Percentiles rank a stretch among this genome's conserved stretches.
These are phyloP conservation scores for Danielia oregonensis DNA, from an alignment of 805 yeast species.

Conservation along the genomic window DNA sequence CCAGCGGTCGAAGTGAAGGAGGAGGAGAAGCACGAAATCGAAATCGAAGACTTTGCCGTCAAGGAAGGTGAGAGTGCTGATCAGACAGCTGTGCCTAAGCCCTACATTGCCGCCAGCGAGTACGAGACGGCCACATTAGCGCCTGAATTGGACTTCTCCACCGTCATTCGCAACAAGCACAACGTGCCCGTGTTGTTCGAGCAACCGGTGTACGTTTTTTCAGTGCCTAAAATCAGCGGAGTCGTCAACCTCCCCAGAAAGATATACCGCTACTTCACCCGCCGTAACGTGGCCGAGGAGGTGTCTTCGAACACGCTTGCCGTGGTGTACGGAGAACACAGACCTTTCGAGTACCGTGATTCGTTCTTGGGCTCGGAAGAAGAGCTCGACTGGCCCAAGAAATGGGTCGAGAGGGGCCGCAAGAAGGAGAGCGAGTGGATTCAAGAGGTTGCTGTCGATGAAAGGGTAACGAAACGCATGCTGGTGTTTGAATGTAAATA, in stretches of 20 bases:
- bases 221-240: slow-evolving; percentile 77
- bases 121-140: slow-evolving; percentile 56
- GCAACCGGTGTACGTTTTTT: slow-evolving; percentile 74
- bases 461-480: slow-evolving; percentile 54
- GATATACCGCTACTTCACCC: slow-evolving; percentile 72
- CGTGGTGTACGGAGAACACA: slow-evolving; percentile 46
- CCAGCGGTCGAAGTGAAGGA: slow-evolving; percentile 5
- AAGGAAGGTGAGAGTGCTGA: slow-evolving; percentile 25
- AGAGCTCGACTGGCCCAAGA: slow-evolving; percentile 25
- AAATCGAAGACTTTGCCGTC: slow-evolving; percentile 10
- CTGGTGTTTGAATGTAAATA: slow-evolving; percentile 37
- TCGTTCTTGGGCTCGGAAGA: slow-evolving; percentile 23
- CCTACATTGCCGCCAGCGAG: slow-evolving; percentile 60
- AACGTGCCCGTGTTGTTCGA: slow-evolving; percentile 59
- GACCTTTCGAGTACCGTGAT: slow-evolving; percentile 51
- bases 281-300: slow-evolving; percentile 65
- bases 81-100: slow-evolving; percentile 50
- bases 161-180: slow-evolving; percentile 25
- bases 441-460: slow-evolving; percentile 66
- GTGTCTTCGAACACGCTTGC: slow-evolving; percentile 54
- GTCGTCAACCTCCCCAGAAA: slow-evolving; percentile 73
- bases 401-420: slow-evolving; percentile 76
- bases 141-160: slow-evolving; percentile 48
- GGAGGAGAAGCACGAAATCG: slow-evolving; percentile 14
- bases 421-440: slow-evolving; percentile 86